phyloP scores from a whole-genome alignment of 352 stramenopile genomes.

The Phytophthora vignae region DNA sequence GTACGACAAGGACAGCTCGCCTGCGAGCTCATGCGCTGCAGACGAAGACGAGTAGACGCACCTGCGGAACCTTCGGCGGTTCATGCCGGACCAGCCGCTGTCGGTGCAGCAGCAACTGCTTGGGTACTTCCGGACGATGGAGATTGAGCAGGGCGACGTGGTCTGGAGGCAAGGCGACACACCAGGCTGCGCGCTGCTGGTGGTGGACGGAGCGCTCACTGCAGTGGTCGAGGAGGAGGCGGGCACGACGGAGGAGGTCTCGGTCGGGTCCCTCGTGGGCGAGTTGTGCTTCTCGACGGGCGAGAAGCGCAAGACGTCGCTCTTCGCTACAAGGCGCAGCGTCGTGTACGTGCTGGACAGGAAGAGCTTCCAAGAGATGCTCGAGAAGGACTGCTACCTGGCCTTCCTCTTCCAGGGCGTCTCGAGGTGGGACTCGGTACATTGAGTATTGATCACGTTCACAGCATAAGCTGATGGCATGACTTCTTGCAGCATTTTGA shows the following conservation, averaged over 20 bases:
- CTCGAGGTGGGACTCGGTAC: conserved; percentile 21
- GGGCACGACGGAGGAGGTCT: conserved; percentile 76
- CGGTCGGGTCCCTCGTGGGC: conserved; percentile 70
- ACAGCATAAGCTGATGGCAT: no score
- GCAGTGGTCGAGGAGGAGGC: conserved; percentile 84
- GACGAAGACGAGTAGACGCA: conserved; percentile 67
- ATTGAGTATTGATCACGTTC: no score
- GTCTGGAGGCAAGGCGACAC: conserved; percentile 76
- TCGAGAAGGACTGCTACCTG: conserved; percentile 62
- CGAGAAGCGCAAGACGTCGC: conserved; percentile 84
- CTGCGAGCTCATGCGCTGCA: conserved; percentile 21
- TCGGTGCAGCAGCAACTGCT: conserved; percentile 68
- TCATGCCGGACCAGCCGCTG: conserved; percentile 76
- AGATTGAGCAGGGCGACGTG: conserved; percentile 64
- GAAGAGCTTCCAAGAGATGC: conserved; percentile 68
- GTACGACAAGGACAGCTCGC: conserved; percentile 21
- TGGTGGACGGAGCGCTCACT: conserved; percentile 69
- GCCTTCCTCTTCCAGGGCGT: conserved; percentile 83
- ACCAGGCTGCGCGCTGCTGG: conserved; percentile 60
- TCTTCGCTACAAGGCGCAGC: conserved; percentile 61
- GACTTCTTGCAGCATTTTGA: no score
- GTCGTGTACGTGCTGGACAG: conserved; percentile 76
- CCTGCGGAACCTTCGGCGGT: conserved; percentile 60
- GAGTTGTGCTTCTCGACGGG: conserved; percentile 83
- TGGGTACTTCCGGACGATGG: conserved; percentile 75